These are phyloP conservation scores for Didymella pinodella DNA, from an alignment of 2,329 filamentous ascomycete genomes.

Conservation along the genomic window DNA sequence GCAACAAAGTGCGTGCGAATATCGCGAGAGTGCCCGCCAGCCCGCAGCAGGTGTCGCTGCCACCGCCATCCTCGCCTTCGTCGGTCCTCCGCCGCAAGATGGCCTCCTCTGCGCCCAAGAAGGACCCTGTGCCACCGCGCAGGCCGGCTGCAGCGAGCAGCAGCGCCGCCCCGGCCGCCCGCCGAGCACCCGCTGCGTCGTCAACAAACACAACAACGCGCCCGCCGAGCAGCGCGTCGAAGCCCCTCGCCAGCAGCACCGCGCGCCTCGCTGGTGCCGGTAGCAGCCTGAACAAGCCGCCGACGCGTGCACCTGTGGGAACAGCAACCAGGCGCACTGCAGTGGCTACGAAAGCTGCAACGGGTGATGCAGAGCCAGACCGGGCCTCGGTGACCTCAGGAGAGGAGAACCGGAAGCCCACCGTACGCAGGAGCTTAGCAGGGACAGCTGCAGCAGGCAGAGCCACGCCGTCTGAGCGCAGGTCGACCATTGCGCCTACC, in stretches of 20 bases:
- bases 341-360: conserved; percentile 31
- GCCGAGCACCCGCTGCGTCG: conserved; percentile 34
- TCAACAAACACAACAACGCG: conserved; percentile 31
- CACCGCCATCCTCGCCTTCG: conserved; percentile 38
- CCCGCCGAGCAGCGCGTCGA: conserved; percentile 37
- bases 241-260: conserved; percentile 34
- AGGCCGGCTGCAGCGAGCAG: conserved; percentile 32
- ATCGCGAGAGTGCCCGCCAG: conserved; percentile 2
- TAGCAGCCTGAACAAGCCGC: conserved; percentile 48
- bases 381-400: conserved; percentile 47
- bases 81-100: conserved; percentile 45
- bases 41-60: conserved; percentile 19
- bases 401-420: conserved; percentile 47
- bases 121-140: conserved; percentile 40
- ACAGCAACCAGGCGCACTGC: conserved; percentile 36
- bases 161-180: conserved; percentile 30
- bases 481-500: conserved; percentile 28
- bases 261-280: conserved; percentile 38
- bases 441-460: conserved; percentile 30
- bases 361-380: conserved; percentile 46
- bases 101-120: conserved; percentile 43
- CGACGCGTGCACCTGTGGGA: conserved; percentile 43
- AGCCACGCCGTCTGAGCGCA: conserved; percentile 33
- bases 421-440: conserved; percentile 38
- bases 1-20: conserved; percentile 4